Evolutionary conservation across 441 rosid genomes (phyloP), one percentile per base, ranked within the genome.

Genomic region (Populus hybrid): DNA sequence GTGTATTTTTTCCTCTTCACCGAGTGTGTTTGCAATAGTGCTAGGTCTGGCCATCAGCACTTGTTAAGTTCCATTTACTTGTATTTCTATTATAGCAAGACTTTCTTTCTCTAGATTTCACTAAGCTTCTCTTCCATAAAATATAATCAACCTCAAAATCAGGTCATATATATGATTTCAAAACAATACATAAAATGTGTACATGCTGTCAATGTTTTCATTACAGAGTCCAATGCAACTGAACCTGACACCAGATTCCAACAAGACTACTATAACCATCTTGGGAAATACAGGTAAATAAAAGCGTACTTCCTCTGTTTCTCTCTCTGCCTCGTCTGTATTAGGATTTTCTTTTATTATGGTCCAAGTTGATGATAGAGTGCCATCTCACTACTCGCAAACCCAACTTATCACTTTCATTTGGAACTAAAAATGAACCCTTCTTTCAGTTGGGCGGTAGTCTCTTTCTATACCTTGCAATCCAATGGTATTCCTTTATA

Each of bases 251-350:
- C 86, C 87, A 42, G 86, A 84, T 81, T 84, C 83, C 28, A 89
- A 93, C 90, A 89, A 78, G 85, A 89, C 91, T 77, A 71, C 76
- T 72, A 68, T 95, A 78, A 88, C 92, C 65, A 77, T 95, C 75
- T 64, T 89, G 83, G 99, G 97, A 53, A 95, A 91, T 85, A 91
- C 97, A 65, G 97, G 99, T 95, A 89, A 84, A 73, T 68, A 42
- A 53, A 35, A 68, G 8, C 66, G 53, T 64, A 65, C 67, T 28
- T 10, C 40, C 10, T 68, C 71, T 26, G 20, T 61, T 26, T 31
- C 36, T 10, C 36, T 36, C 68, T 1, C 36, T 18, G 50, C 73
- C 69, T 64, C 3, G n/a, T 68, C 38, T n/a, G 9, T 9, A 9
- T 9, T 69, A n/a, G 36, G 66, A 35, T 68, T 66, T 65, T 45